These are phyloP conservation scores for Suhomyces guaymorum DNA, from an alignment of 1,139 yeast genomes.

Conservation along the genomic window DNA sequence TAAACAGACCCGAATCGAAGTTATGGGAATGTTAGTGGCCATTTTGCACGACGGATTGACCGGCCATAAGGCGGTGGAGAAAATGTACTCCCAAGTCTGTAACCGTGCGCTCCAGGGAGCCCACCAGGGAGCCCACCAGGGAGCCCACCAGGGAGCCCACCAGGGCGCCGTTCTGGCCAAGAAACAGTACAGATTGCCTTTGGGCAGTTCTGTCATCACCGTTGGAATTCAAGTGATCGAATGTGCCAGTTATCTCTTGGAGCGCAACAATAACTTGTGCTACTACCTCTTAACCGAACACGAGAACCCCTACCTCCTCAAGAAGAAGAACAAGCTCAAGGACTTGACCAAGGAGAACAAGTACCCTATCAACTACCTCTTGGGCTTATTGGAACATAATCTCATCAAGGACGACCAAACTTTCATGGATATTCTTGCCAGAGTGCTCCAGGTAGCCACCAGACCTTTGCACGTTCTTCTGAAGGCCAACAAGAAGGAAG, in stretches of 20 bases:
- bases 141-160: conserved; percentile 18
- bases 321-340: conserved; percentile 45
- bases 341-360: conserved; percentile 47
- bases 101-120: conserved; percentile 23
- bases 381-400: conserved; percentile 62
- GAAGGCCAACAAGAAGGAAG: conserved; percentile 22
- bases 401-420: conserved; percentile 70
- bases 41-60: conserved; percentile 73
- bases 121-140: conserved; percentile 17
- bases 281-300: conserved; percentile 82
- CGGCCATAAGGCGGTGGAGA: conserved; percentile 63
- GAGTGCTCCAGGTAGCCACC: conserved; percentile 75
- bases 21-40: conserved; percentile 67
- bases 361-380: conserved; percentile 72
- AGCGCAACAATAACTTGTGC: conserved; percentile 67
- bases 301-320: conserved; percentile 57
- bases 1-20: conserved; percentile 76
- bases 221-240: conserved; percentile 81
- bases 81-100: conserved; percentile 60
- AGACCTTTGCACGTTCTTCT: conserved; percentile 62
- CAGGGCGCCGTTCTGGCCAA: conserved; percentile 12
- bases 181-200: conserved; percentile 45
- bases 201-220: conserved; percentile 64
- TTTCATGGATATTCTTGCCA: conserved; percentile 73
- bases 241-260: conserved; percentile 69